Conservation (phyloP, 129 eudicot genomes). For the Pseudognaphalium luteoalbum region DNA sequence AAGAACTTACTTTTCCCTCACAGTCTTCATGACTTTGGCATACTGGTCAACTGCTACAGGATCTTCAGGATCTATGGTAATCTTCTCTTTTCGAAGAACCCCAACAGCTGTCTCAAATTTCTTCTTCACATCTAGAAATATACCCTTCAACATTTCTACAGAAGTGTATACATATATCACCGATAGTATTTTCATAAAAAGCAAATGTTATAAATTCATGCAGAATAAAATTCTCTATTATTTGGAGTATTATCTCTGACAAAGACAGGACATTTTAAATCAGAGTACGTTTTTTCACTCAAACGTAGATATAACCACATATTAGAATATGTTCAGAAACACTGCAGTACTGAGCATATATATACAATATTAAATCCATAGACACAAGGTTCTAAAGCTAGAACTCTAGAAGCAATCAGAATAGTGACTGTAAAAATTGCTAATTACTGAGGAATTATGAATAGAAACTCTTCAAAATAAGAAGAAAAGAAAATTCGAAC, state of each 20-base stretch:
- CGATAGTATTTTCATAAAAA: too few species aligned
- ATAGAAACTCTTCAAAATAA: too few species aligned
- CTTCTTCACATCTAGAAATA: conserved; percentile 76
- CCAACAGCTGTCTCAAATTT: conserved; percentile 83
- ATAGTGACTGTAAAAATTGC: neutral
- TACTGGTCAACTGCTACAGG: conserved; percentile 83
- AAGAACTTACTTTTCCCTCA: conserved; percentile 64
- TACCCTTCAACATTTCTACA: conserved; percentile 78
- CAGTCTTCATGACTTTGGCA: conserved; percentile 76
- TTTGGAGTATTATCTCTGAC: too few species aligned
- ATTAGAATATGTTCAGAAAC: neutral
- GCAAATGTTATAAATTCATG: neutral
- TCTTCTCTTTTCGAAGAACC: conserved; percentile 66
- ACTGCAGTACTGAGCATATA: neutral
- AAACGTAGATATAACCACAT: neutral
- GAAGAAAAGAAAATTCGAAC: neutral
- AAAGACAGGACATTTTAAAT: neutral
- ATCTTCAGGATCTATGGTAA: conserved; percentile 73
- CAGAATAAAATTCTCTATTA: neutral
- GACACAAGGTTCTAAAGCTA: neutral
- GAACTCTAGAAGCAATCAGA: neutral
- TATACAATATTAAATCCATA: neutral
- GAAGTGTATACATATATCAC: neutral
- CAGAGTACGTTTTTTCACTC: neutral
- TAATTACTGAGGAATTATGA: neutral